Evolutionary conservation across 2,329 filamentous ascomycete species (phyloP), one percentile per base, ranked within the genome.

Genomic region (Alternaria hordeiaustralica): DNA sequence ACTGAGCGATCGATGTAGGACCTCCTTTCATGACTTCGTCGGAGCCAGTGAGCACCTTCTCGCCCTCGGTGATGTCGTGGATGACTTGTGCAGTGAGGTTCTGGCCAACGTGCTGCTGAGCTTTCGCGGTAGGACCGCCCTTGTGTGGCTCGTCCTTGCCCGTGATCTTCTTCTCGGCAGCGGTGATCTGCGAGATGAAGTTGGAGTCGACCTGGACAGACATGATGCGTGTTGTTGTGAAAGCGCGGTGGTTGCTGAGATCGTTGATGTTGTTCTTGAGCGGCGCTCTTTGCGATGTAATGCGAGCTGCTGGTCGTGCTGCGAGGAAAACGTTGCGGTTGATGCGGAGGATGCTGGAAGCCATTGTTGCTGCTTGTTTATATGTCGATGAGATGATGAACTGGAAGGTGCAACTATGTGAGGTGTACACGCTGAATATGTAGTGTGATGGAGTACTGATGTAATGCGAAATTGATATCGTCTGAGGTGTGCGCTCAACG

Each of bases 1-100:
- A 63, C 70, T 84, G 81, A 2, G 80, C 79, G 6, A 78, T 71
- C 0, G 79, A 65, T 2, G 81, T 83, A 1, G 82, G 81, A 0
- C 81, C 81, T 11, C 78, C 76, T 55, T 79, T 74, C 23, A 81
- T 71, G 1, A 71, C 71, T 0, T 71, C 64, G 4, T 78, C 75
- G 6, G 62, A 72, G 2, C 80, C 80, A 0, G 80, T 82, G 28
- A 83, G 72, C n/a, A 67, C 71, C 60, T 79, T 80, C 73, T 83
- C 81, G 11, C 79, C 81, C 45, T 77, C 74, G 9, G 79, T 82
- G 64, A 83, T 83, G 61, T 82, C 80, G 61, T 79, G 77, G 1
- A 83, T 68, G 47, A 75, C 74, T 60, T 79, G 56, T 3, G 72
- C 58, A 15, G 73, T 79, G 50, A 83, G 77, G 36, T 66, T 56